phyloP scores from a whole-genome alignment of 2,329 filamentous ascomycete genomes.

The Calonectria crousiana region DNA sequence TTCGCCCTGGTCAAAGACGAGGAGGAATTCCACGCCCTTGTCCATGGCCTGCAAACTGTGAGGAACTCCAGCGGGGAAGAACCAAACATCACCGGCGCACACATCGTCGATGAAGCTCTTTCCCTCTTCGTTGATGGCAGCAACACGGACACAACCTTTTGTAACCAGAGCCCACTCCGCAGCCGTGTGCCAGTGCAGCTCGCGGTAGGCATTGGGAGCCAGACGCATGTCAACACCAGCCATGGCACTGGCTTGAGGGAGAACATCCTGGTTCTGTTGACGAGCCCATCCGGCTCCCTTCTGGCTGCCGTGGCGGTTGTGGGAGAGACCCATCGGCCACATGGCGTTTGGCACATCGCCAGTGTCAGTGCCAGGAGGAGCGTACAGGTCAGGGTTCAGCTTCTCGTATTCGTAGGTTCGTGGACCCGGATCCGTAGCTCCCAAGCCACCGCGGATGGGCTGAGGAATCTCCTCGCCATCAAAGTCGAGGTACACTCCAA shows the following conservation, averaged over 20 bases:
- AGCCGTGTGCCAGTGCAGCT: constrained; percentile 14
- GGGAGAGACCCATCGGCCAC: constrained; percentile 13
- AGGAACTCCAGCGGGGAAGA: constrained; percentile 14
- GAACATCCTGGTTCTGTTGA: constrained; percentile 15
- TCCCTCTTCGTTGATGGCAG: constrained; percentile 9
- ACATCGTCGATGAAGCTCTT: constrained; percentile 18
- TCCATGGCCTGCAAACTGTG: constrained; percentile 14
- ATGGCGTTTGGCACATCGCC: constrained; percentile 15
- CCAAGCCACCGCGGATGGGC: constrained; percentile 10
- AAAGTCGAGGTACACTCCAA: constrained; percentile 51
- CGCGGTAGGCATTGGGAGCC: constrained; percentile 4
- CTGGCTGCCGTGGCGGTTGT: constrained; percentile 8
- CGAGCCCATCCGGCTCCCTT: constrained; percentile 11
- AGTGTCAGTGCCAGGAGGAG: constrained; percentile 5
- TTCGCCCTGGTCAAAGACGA: constrained; percentile 15
- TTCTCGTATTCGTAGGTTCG: constrained; percentile 22
- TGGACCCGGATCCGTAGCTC: constrained; percentile 14
- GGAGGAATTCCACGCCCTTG: constrained; percentile 15
- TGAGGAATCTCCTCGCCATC: background rate
- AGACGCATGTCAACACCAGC: constrained; percentile 15
- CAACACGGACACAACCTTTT: constrained; percentile 15
- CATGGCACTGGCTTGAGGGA: constrained; percentile 11
- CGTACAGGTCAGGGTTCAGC: constrained; percentile 10
- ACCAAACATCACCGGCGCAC: constrained; percentile 14
- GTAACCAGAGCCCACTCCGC: constrained; percentile 11